Percentiles rank a stretch among this genome's conserved stretches.
These are phyloP conservation scores for Suillus occidentalis DNA, from an alignment of 768 basidiomycete species.

Conservation along the genomic window DNA sequence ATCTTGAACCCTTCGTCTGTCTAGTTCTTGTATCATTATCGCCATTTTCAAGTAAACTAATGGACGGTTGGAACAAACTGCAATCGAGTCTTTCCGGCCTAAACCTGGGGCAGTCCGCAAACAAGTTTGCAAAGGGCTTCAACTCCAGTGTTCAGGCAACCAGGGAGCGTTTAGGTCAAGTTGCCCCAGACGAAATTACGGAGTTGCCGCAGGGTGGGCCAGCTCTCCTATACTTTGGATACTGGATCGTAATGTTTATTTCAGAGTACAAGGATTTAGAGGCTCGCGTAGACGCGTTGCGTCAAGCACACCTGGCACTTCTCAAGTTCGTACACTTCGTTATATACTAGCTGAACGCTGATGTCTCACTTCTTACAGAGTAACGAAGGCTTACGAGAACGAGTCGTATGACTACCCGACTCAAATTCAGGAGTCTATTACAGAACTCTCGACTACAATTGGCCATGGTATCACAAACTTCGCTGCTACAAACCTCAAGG, in stretches of 20 bases:
- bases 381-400: conserved; percentile 84
- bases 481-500: conserved; percentile 85
- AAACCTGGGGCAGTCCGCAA: conserved; percentile 75
- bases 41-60: conserved; percentile 16
- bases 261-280: conserved; percentile 98
- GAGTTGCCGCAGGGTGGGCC: conserved; percentile 83
- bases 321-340: conserved; percentile 56
- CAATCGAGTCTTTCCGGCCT: conserved; percentile 60
- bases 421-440: conserved; percentile 80
- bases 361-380: conserved; percentile 41
- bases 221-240: neutral
- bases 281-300: conserved; percentile 89
- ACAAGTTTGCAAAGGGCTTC: conserved; percentile 77
- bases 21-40: conserved; percentile 3
- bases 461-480: conserved; percentile 78
- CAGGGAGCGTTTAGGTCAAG: conserved; percentile 85
- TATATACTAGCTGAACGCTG: neutral
- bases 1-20: neutral
- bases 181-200: conserved; percentile 90
- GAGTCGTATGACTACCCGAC: conserved; percentile 91
- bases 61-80: conserved; percentile 67
- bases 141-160: conserved; percentile 84
- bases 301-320: conserved; percentile 69
- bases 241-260: neutral
- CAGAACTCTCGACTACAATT: conserved; percentile 70